Conservation (phyloP, 2,329 filamentous ascomycete species). For the Aspergillus neoniger region DNA sequence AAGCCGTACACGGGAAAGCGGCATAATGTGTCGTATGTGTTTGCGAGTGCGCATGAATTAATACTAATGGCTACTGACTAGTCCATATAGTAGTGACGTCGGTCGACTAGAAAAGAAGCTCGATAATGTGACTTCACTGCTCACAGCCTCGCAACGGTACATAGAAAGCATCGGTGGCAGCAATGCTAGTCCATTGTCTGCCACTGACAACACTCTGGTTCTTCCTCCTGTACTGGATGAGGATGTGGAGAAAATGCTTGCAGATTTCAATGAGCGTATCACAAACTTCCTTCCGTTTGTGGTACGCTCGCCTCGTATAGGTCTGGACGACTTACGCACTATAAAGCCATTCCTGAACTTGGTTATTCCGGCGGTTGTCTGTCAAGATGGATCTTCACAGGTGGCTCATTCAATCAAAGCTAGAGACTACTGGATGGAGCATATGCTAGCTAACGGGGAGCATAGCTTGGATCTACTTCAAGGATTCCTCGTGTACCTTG, state of each 20-base stretch:
- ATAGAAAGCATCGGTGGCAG: not conserved
- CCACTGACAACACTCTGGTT: not conserved
- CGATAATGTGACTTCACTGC: slow-evolving; percentile 29
- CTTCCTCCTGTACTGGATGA: slow-evolving; percentile 5
- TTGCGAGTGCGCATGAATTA: not conserved
- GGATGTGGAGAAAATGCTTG: slow-evolving; percentile 20
- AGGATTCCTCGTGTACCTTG: slow-evolving; percentile 49
- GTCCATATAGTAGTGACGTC: slow-evolving; percentile 23
- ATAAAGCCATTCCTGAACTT: slow-evolving; percentile 28
- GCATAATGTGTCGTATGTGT: not conserved
- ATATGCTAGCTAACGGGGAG: slow-evolving; percentile 46
- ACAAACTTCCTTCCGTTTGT: slow-evolving; percentile 31
- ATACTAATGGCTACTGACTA: not conserved
- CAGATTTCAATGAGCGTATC: slow-evolving; percentile 17
- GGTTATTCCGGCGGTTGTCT: slow-evolving; percentile 24
- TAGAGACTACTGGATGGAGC: slow-evolving; percentile 43
- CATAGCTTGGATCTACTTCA: slow-evolving; percentile 50
- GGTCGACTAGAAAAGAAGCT: slow-evolving; percentile 29
- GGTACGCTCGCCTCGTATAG: slow-evolving; percentile 18
- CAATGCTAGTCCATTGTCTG: not conserved
- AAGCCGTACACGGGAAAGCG: slow-evolving; percentile 27
- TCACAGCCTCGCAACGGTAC: slow-evolving; percentile 22
- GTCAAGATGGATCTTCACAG: slow-evolving; percentile 17
- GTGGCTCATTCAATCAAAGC: slow-evolving; percentile 15
- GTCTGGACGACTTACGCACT: slow-evolving; percentile 19